Conservation (phyloP, 495 filamentous ascomycete genomes). For the Lophium mytilinum region DNA sequence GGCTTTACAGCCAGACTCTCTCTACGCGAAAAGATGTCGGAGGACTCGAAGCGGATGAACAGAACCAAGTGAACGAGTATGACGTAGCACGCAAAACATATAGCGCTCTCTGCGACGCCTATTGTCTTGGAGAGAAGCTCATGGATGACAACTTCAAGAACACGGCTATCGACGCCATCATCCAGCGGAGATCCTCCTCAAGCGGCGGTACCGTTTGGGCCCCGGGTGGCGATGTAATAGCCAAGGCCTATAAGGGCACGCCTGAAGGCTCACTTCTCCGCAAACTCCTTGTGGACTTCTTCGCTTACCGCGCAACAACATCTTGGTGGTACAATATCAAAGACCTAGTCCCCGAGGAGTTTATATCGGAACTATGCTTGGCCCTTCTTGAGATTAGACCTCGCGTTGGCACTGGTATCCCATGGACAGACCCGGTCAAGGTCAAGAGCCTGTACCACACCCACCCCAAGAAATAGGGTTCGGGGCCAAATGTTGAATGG, state of each 20-base stretch:
- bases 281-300: conserved; percentile 2
- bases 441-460: too few species aligned
- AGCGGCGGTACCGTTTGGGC: background rate
- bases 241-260: conserved; percentile 1
- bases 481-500: too few species aligned
- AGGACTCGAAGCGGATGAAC: background rate
- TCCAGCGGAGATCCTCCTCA: background rate
- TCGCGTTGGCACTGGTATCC: too few species aligned
- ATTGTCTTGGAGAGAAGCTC: conserved; percentile 7
- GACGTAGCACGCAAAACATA: too few species aligned
- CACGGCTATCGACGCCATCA: conserved; percentile 2
- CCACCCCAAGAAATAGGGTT: too few species aligned
- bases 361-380: too few species aligned
- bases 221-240: background rate
- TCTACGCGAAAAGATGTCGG: background rate
- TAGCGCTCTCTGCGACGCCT: background rate
- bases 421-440: too few species aligned
- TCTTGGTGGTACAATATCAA: background rate
- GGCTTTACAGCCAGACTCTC: conserved; percentile 10
- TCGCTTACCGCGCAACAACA: background rate
- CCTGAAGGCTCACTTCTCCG: background rate
- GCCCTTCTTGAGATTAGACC: too few species aligned
- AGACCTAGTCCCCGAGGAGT: too few species aligned
- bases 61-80: too few species aligned
- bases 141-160: conserved; percentile 9